Evolutionary conservation across 441 rosid genomes (phyloP).

Genomic region (Mallotus japonicus): DNA sequence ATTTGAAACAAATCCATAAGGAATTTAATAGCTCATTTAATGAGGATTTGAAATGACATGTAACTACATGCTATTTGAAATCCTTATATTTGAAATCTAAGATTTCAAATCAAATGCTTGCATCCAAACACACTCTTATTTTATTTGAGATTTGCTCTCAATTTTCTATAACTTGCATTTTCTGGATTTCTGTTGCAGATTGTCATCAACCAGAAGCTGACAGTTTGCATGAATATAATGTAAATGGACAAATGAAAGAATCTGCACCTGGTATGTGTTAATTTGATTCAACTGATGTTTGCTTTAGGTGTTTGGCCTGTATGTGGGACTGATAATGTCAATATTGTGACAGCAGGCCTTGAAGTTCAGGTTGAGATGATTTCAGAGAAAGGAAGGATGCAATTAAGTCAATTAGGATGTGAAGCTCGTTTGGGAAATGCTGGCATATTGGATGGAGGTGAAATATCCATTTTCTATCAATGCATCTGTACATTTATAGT

Average conservation of each 20-base stretch:
- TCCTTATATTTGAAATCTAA: too few species aligned
- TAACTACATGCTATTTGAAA: too few species aligned
- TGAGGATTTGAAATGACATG: too few species aligned
- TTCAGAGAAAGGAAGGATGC: neutral
- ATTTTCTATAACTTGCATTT: neutral
- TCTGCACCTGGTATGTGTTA: neutral
- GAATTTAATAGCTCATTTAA: too few species aligned
- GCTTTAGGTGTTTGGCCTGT: neutral
- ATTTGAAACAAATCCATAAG: too few species aligned
- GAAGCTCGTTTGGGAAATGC: slow-evolving; percentile 7
- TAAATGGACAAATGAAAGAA: neutral
- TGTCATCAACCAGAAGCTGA: neutral
- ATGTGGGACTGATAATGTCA: neutral
- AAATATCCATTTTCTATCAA: neutral
- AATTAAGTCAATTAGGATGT: neutral
- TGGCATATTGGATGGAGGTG: neutral
- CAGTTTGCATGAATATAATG: neutral
- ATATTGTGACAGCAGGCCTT: neutral
- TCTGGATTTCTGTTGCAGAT: neutral
- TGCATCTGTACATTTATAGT: neutral
- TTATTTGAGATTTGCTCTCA: neutral
- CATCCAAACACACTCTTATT: too few species aligned
- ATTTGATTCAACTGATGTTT: neutral
- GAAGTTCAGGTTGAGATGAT: slow-evolving; percentile 5
- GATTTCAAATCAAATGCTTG: too few species aligned